Conservation (phyloP, 306 rosid genomes). For the Trichosanthes truncata region DNA sequence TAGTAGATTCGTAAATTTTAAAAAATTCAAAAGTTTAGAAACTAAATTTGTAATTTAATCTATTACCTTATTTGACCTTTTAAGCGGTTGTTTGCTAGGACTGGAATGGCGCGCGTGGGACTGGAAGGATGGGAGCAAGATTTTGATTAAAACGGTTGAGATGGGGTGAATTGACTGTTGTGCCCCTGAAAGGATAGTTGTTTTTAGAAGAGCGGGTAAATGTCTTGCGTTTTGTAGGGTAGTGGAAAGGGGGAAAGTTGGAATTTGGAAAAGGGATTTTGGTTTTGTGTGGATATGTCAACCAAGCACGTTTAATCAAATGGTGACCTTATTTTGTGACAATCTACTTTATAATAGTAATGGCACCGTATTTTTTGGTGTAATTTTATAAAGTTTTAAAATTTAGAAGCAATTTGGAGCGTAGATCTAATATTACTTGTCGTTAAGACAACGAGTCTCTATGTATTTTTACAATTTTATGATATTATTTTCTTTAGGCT, state of each 20-base stretch:
- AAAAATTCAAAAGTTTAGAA: no score
- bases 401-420: no score
- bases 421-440: not conserved
- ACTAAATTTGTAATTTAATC: no score
- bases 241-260: not conserved
- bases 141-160: slow-evolving; percentile 8
- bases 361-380: not conserved
- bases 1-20: no score
- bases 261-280: not conserved
- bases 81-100: not conserved
- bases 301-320: not conserved
- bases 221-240: not conserved
- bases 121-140: not conserved
- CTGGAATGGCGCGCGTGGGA: not conserved
- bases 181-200: not conserved
- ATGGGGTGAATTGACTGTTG: not conserved
- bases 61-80: not conserved
- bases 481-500: no score
- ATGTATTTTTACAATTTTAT: no score
- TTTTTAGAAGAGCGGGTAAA: not conserved
- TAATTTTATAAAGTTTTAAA: not conserved
- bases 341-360: not conserved
- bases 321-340: not conserved
- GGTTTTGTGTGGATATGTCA: not conserved
- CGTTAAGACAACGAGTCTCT: not conserved